Percentiles rank a stretch among this genome's conserved stretches.
phyloP scores from a whole-genome alignment of 768 basidiomycete genomes.

The Terana coerulea region DNA sequence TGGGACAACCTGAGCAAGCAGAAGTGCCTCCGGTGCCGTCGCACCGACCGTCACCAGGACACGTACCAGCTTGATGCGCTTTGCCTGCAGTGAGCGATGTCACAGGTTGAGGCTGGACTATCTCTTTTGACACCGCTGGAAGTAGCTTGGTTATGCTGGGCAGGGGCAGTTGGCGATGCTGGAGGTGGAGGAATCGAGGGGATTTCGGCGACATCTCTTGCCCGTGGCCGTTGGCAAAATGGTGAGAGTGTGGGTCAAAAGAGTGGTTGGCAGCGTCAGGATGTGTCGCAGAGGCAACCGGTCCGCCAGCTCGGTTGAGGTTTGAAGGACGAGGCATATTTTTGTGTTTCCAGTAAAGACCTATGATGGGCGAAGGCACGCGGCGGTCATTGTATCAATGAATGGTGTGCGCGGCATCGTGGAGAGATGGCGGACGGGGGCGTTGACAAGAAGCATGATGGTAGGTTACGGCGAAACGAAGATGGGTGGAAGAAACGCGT shows the following conservation, averaged over 20 bases:
- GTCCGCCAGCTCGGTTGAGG: slow-evolving; percentile 35
- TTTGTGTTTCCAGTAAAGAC: slow-evolving; percentile 83
- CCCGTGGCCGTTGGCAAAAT: background rate
- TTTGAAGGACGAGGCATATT: slow-evolving; percentile 69
- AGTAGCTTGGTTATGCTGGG: slow-evolving; percentile 17
- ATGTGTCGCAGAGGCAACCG: slow-evolving; percentile 24
- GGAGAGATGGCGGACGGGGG: slow-evolving; percentile 20
- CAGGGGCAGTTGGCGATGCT: no score
- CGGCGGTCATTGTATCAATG: slow-evolving; percentile 4
- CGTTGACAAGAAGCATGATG: slow-evolving; percentile 13
- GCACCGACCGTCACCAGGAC: slow-evolving; percentile 96
- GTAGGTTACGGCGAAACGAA: slow-evolving; percentile 4
- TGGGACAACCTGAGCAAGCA: slow-evolving; percentile 94
- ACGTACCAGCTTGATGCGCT: slow-evolving; percentile 56
- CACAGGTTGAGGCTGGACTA: slow-evolving; percentile 10
- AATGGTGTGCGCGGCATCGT: slow-evolving; percentile 1
- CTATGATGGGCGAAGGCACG: slow-evolving; percentile 38
- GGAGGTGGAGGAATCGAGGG: slow-evolving; percentile 24
- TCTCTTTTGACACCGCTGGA: slow-evolving; percentile 17
- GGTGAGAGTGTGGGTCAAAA: slow-evolving; percentile 18
- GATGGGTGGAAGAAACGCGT: slow-evolving; percentile 14
- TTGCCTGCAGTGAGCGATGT: slow-evolving; percentile 27
- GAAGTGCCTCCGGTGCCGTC: slow-evolving; percentile 95
- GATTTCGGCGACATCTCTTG: slow-evolving; percentile 19
- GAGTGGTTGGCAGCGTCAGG: slow-evolving; percentile 29